A percentile compares a stretch with the other conserved stretches of the same genome.
phyloP scores from a whole-genome alignment of 257 asterid genomes.

The Perilla frutescens region DNA sequence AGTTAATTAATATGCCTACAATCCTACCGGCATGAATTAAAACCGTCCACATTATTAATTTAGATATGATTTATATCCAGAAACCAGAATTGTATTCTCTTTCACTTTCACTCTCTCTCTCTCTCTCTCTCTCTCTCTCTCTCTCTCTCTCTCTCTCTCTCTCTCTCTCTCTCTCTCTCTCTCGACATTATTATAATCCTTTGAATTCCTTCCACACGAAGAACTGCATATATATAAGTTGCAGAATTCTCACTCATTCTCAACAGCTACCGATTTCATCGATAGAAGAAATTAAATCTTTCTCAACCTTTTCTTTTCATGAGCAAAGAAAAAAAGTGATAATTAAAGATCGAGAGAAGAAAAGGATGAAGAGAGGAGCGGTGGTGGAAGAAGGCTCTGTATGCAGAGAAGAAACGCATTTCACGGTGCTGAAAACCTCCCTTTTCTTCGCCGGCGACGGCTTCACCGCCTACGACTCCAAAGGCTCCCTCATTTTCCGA shows the following conservation, averaged over 20 bases:
- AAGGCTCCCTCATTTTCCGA: slow-evolving; percentile 64
- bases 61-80: no score
- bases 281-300: no score
- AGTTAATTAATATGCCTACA: no score
- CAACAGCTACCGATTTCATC: background rate
- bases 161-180: background rate
- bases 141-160: background rate
- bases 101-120: background rate
- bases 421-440: slow-evolving; percentile 70
- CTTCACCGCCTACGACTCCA: slow-evolving; percentile 66
- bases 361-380: slow-evolving; percentile 40
- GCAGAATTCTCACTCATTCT: slow-evolving; percentile 15
- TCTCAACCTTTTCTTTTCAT: no score
- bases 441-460: slow-evolving; percentile 85
- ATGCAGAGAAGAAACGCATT: slow-evolving; percentile 53
- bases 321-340: no score
- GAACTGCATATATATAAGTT: slow-evolving; percentile 4
- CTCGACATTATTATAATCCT: background rate
- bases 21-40: no score
- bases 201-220: slow-evolving; percentile 19
- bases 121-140: background rate
- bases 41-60: no score
- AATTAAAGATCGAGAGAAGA: background rate
- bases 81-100: no score
- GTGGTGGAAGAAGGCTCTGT: slow-evolving; percentile 54